A percentile compares a stretch with the other conserved stretches of the same genome.
These are phyloP conservation scores for Leccinum huronense DNA, from an alignment of 1,284 basidiomycete species.

Conservation along the genomic window DNA sequence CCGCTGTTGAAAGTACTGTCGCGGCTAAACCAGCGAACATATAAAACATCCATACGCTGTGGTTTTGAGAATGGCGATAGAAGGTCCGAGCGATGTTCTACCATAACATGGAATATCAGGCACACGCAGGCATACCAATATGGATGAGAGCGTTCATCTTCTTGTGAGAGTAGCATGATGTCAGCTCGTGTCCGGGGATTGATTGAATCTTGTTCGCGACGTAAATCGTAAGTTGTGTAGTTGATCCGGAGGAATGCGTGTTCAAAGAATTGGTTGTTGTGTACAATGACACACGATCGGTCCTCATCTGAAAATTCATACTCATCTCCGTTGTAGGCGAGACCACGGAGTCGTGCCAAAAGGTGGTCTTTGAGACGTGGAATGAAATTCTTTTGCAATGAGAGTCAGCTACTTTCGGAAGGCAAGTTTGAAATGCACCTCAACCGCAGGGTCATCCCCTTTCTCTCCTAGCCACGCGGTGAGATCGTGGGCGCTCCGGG, in stretches of 20 bases:
- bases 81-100: neutral
- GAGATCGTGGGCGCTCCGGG: neutral
- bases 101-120: neutral
- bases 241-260: neutral
- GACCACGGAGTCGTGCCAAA: neutral
- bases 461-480: neutral
- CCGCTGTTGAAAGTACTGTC: neutral
- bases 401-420: no score
- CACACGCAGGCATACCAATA: neutral
- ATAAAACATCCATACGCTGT: neutral
- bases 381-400: neutral
- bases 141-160: neutral
- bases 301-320: neutral
- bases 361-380: neutral
- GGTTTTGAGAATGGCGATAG: neutral
- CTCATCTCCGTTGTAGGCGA: neutral
- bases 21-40: neutral
- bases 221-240: neutral
- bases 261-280: neutral
- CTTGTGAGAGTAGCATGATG: neutral
- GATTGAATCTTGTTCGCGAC: neutral
- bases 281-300: neutral
- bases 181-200: neutral
- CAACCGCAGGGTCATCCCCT: neutral
- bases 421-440: neutral